Percentiles rank a stretch among this genome's conserved stretches.
phyloP scores from a whole-genome alignment of 495 filamentous ascomycete species.

The Penicillium flavigenum region DNA sequence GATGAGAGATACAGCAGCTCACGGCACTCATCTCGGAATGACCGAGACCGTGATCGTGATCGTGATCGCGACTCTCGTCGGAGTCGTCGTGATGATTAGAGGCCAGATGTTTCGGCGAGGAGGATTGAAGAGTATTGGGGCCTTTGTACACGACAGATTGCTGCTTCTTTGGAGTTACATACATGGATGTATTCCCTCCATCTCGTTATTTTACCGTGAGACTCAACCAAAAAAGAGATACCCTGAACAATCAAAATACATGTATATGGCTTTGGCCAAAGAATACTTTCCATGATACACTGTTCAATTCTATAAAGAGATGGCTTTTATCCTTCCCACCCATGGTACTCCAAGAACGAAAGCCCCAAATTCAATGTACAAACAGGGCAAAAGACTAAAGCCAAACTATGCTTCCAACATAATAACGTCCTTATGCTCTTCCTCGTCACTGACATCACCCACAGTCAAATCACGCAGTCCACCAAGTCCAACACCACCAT shows the following conservation, averaged over 20 bases:
- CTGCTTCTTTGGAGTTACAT: background rate
- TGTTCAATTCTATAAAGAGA: slow-evolving; percentile 31
- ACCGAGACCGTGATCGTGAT: slow-evolving; percentile 33
- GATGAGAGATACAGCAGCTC: slow-evolving; percentile 40
- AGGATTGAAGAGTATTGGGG: background rate
- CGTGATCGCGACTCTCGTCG: slow-evolving; percentile 36
- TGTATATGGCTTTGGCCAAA: background rate
- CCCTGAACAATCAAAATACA: slow-evolving; percentile 17
- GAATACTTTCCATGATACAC: slow-evolving; percentile 4
- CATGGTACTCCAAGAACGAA: slow-evolving; percentile 28
- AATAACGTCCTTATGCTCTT: slow-evolving; percentile 45
- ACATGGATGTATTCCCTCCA: background rate
- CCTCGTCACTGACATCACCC: slow-evolving; percentile 23
- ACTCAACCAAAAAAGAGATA: slow-evolving; percentile 23
- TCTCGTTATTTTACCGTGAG: background rate
- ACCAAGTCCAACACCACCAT: slow-evolving; percentile 54
- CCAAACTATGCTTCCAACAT: slow-evolving; percentile 41
- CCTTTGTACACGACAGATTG: slow-evolving; percentile 14
- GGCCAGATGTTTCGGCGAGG: background rate
- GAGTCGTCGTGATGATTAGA: slow-evolving; percentile 35
- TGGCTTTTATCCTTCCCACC: slow-evolving; percentile 32
- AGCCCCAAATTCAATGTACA: slow-evolving; percentile 35
- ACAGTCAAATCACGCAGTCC: slow-evolving; percentile 31
- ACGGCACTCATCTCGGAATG: slow-evolving; percentile 34
- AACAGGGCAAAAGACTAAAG: slow-evolving; percentile 16